Conservation (phyloP, 345 rosid species). For the Limnanthes douglasii region DNA sequence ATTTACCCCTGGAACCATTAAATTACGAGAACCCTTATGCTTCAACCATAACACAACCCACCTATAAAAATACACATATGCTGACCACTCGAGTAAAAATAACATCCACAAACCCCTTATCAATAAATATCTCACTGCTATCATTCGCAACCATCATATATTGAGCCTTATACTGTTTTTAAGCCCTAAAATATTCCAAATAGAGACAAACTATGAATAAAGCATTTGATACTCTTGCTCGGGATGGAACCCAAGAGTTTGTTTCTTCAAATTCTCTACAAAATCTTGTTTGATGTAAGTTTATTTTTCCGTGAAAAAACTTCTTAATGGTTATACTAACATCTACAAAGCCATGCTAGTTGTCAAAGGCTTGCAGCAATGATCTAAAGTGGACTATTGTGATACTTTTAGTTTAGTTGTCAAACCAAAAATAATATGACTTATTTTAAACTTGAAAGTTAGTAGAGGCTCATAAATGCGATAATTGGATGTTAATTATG, state of each 20-base stretch:
- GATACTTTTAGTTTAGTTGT: neutral
- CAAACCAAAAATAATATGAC: neutral
- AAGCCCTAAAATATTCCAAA: too few relatives aligned
- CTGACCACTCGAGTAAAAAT: neutral
- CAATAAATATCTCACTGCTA: too few relatives aligned
- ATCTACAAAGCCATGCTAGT: too few relatives aligned
- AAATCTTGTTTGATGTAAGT: slow-evolving; percentile 1
- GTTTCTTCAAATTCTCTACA: neutral
- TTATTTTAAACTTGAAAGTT: neutral
- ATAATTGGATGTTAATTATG: neutral
- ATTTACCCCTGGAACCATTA: neutral
- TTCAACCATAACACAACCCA: neutral
- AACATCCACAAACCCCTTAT: neutral
- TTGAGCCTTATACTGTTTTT: too few relatives aligned
- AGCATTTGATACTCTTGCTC: neutral
- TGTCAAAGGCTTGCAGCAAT: too few relatives aligned
- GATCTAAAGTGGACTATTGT: too few relatives aligned
- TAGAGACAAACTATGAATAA: too few relatives aligned
- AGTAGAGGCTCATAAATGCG: neutral
- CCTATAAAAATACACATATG: neutral
- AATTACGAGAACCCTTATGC: neutral
- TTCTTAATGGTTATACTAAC: neutral
- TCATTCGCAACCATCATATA: too few relatives aligned
- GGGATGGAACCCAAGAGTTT: neutral
- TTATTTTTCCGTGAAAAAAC: neutral